phyloP scores from a whole-genome alignment of 257 asterid species.

The Solanum stenotomum region DNA sequence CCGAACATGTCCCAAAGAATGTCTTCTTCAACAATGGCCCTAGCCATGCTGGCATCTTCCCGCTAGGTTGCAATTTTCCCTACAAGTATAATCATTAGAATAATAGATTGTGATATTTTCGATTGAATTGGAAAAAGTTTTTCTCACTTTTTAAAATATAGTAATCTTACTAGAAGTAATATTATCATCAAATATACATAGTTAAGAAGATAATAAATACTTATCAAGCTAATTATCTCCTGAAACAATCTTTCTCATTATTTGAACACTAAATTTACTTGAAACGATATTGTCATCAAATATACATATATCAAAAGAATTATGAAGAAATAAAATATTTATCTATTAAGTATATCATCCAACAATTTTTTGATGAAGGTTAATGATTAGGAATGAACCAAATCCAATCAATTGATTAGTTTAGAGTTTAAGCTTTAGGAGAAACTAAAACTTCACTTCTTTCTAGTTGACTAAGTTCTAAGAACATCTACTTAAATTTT shows the following conservation, averaged over 20 bases:
- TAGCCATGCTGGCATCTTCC: slow-evolving; percentile 20
- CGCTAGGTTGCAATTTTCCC: not conserved
- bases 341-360: not conserved
- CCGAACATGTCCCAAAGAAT: slow-evolving; percentile 29
- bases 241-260: not conserved
- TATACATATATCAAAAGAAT: not conserved
- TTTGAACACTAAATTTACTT: not conserved
- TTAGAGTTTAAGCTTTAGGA: not conserved
- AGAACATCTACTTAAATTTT: not conserved
- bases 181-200: not conserved
- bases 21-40: slow-evolving; percentile 7
- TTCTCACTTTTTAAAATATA: not conserved
- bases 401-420: not conserved
- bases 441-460: not conserved
- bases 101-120: not conserved
- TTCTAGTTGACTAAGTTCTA: not conserved
- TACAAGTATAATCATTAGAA: not conserved
- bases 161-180: no score
- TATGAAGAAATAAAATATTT: not conserved
- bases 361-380: not conserved
- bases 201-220: not conserved
- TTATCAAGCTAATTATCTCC: not conserved
- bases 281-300: not conserved
- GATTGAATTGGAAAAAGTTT: not conserved
- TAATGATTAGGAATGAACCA: not conserved